phyloP scores from a whole-genome alignment of 2,329 filamentous ascomycete genomes.

The Coleophoma crateriformis region DNA sequence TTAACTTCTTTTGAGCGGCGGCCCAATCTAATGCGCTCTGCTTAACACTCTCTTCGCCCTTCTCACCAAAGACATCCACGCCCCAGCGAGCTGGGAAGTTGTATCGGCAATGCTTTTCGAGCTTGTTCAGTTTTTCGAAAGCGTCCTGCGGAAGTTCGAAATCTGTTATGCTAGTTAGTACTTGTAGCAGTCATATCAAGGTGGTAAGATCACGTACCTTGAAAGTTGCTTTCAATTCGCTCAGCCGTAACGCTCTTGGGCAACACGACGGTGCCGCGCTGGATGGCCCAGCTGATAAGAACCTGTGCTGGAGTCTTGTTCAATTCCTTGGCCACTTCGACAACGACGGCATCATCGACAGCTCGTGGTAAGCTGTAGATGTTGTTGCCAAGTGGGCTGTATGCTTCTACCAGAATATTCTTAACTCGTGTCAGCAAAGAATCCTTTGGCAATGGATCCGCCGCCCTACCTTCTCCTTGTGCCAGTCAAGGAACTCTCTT shows the following conservation, averaged over 20 bases:
- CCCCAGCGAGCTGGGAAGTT: constrained; percentile 35
- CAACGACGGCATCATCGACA: constrained; percentile 41
- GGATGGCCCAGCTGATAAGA: constrained; percentile 45
- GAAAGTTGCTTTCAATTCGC: constrained; percentile 38
- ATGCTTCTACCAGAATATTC: constrained; percentile 57
- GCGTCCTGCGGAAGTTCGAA: constrained; percentile 28
- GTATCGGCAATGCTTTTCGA: constrained; percentile 32
- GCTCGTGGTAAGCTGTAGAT: constrained; percentile 35
- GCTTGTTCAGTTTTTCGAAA: constrained; percentile 29
- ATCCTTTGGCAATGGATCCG: constrained; percentile 62
- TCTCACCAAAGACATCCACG: constrained; percentile 34
- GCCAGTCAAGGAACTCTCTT: constrained; percentile 54
- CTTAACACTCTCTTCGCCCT: constrained; percentile 26
- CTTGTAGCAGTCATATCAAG: constrained; percentile 3
- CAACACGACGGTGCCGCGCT: constrained; percentile 45
- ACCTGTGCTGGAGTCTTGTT: constrained; percentile 44
- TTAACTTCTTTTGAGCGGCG: constrained; percentile 21
- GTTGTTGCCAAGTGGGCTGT: constrained; percentile 58
- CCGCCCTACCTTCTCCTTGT: constrained; percentile 56
- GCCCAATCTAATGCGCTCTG: constrained; percentile 26
- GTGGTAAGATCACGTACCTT: constrained; percentile 8
- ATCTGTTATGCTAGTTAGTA: constrained; percentile 14
- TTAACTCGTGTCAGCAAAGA: constrained; percentile 48
- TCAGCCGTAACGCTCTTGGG: constrained; percentile 46
- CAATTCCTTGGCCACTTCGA: constrained; percentile 43